phyloP scores from a whole-genome alignment of 202 grass and related monocot genomes.

The Hordeum pubiflorum region DNA sequence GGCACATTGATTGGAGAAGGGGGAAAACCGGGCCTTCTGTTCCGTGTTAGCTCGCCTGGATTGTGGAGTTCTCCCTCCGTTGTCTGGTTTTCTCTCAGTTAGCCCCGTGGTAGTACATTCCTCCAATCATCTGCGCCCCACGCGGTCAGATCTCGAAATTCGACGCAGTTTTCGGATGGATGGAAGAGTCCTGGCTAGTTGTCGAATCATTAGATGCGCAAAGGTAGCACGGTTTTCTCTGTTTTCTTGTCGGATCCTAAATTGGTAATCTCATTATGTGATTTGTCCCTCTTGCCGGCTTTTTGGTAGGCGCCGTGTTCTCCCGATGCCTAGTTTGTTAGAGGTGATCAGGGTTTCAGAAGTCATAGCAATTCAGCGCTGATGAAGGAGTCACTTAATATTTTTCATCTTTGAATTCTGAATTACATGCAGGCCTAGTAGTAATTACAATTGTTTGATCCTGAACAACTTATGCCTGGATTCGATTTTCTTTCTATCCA shows the following conservation, averaged over 20 bases:
- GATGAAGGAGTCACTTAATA: neutral
- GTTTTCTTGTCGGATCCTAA: neutral
- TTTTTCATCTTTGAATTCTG: neutral
- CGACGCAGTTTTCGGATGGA: too few relatives aligned
- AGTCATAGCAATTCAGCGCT: neutral
- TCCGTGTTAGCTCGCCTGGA: neutral
- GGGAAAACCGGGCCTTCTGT: neutral
- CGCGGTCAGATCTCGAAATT: neutral
- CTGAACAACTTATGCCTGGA: neutral
- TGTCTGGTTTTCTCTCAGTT: neutral
- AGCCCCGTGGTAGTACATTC: neutral
- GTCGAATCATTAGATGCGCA: neutral
- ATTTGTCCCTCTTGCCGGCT: neutral
- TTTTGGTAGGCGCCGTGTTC: neutral
- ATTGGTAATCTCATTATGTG: neutral
- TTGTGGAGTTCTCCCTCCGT: neutral
- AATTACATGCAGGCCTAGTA: too few relatives aligned
- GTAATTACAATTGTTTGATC: neutral
- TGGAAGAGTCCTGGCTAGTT: neutral
- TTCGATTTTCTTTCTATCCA: neutral
- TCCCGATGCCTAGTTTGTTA: neutral
- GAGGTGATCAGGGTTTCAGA: neutral
- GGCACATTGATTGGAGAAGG: neutral
- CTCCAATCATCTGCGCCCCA: neutral
- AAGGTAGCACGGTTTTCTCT: neutral